phyloP scores from a whole-genome alignment of 495 filamentous ascomycete species.

The Bombardia bombarda region DNA sequence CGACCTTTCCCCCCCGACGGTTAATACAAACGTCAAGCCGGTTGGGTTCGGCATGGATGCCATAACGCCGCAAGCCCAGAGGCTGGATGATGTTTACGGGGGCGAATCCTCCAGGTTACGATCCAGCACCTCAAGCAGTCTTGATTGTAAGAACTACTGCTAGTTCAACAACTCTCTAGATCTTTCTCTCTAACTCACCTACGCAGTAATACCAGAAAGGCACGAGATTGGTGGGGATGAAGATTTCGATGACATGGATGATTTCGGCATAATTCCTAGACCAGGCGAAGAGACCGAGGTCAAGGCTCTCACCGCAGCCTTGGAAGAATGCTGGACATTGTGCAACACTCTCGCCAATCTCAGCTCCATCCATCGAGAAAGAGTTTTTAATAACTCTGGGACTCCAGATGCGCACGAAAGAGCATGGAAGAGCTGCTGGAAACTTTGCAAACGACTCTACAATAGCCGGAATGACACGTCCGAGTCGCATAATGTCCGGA shows the following conservation, averaged over 20 bases:
- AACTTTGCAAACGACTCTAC: conserved; percentile 81
- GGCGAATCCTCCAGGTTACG: conserved; percentile 32
- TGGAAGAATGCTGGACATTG: conserved; percentile 88
- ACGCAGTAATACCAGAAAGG: conserved; percentile 42
- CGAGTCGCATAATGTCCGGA: conserved; percentile 58
- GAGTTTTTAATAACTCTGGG: conserved; percentile 61
- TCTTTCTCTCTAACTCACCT: conserved; percentile 1
- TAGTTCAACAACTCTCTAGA: no score
- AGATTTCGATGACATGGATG: conserved; percentile 33
- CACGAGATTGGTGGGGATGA: conserved; percentile 33
- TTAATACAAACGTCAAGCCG: conserved; percentile 61
- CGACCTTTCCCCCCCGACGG: conserved; percentile 49
- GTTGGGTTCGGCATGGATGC: conserved; percentile 56
- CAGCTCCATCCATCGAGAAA: conserved; percentile 74
- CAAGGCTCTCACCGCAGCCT: conserved; percentile 61
- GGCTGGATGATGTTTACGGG: conserved; percentile 53
- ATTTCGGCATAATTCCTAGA: conserved; percentile 31
- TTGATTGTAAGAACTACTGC: conserved; percentile 69
- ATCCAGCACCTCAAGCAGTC: conserved; percentile 50
- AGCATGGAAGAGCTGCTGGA: conserved; percentile 90
- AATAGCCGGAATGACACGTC: conserved; percentile 65
- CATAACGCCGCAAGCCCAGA: conserved; percentile 77
- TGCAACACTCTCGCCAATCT: conserved; percentile 85
- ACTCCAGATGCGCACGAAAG: conserved; percentile 69
- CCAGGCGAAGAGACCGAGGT: conserved; percentile 54